Evolutionary conservation across 768 basidiomycete species (phyloP), one percentile per base, ranked within the genome.

Genomic region (Suillus alpinus): DNA sequence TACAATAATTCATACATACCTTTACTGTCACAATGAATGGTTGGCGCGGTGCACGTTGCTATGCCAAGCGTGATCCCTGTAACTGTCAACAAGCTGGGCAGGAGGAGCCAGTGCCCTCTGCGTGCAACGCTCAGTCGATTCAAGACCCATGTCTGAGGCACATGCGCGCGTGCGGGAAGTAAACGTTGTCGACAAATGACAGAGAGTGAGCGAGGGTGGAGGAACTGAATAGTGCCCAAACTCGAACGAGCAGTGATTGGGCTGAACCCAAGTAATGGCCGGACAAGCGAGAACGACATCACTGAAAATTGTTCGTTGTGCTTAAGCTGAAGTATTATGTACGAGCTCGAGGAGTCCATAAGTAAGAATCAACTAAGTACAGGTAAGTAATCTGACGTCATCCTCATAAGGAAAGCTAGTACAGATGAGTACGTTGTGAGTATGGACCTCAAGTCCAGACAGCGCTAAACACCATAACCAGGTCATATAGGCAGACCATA

Each of bases 11-110:
- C 34, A 51, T 23, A 23, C 10, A 1, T 16, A 43, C 50, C 72
- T 77, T 65, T 66, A 83, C 86, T 76, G 68, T 89, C 87, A 66
- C 86, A 87, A 59, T 81, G 72, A 23, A 85, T 72, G 36, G 69
- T 68, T 4, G 76, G 71, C 41, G 69, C 72, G 2, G 71, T 63
- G 44, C 76, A 70, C 36, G 73, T 64, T 4, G 78, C 73, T 31
- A 83, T 63, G 13, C 83, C 81, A 4, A 88, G 65, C 13, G 81
- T 81, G 43, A 79, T 63, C 32, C 80, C 75, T 10, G 72, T 69
- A 14, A 73, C 69, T 44, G 65, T 66, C 37, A 75, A 31, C n/a
- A 67, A 65, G 44, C 60, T 60, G 39, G 63, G 68, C 53, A 66
- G 59, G 43, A 16, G 56, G 39, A 31, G 59, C 57, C 26, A 26